Conservation (phyloP, 2,329 filamentous ascomycete species). For the Penicillium sclerotigenum region DNA sequence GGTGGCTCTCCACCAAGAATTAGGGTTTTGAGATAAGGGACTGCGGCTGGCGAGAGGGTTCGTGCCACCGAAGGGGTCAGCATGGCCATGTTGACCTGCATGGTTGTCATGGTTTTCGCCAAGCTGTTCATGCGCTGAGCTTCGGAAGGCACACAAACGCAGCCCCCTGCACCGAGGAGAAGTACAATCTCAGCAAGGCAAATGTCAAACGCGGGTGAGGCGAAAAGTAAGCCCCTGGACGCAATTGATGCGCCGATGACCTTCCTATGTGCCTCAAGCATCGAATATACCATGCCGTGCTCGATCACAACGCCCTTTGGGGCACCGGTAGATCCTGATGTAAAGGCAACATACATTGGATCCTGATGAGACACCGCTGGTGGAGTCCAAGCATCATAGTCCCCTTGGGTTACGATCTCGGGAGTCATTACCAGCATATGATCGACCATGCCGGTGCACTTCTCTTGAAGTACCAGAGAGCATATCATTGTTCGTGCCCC, state of each 20-base stretch:
- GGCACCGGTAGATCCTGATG: conserved; percentile 4
- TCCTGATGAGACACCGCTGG: neutral
- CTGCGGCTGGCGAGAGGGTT: neutral
- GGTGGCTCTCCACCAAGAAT: conserved; percentile 3
- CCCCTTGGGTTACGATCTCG: neutral
- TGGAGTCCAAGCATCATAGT: neutral
- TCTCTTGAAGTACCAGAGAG: neutral
- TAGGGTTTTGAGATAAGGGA: neutral
- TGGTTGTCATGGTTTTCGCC: neutral
- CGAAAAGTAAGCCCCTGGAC: conserved; percentile 10
- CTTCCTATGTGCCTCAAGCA: conserved; percentile 19
- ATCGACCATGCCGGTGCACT: neutral
- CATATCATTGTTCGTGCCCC: neutral
- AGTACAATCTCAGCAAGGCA: conserved; percentile 2
- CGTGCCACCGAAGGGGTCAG: conserved; percentile 4
- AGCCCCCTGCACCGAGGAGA: neutral
- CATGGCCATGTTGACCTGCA: conserved; percentile 4
- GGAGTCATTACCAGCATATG: neutral
- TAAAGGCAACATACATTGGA: conserved; percentile 6
- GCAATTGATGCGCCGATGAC: neutral
- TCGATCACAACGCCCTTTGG: conserved; percentile 9
- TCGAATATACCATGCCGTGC: conserved; percentile 19
- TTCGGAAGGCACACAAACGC: conserved; percentile 6
- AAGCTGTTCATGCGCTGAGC: neutral
- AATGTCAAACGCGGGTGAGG: conserved; percentile 8